A percentile compares a stretch with the other conserved stretches of the same genome.
These are phyloP conservation scores for Colletotrichum graminicola DNA, from an alignment of 2,329 filamentous ascomycete genomes.

Conservation along the genomic window DNA sequence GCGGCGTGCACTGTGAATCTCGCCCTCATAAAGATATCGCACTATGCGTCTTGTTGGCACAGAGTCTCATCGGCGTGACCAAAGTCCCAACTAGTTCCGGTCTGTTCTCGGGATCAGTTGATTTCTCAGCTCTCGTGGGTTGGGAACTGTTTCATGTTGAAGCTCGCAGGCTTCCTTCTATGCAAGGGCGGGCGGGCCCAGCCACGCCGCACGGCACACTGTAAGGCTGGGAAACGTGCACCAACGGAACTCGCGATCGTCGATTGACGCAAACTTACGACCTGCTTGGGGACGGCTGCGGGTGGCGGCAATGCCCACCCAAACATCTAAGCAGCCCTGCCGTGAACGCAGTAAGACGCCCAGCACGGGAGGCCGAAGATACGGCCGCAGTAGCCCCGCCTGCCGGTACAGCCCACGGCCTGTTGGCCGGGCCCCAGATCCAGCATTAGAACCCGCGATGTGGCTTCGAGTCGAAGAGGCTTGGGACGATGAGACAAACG, in stretches of 20 bases:
- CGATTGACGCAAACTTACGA: neutral
- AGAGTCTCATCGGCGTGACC: neutral
- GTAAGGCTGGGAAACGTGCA: neutral
- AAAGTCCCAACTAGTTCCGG: neutral
- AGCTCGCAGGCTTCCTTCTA: neutral
- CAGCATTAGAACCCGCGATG: neutral
- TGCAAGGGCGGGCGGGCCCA: neutral
- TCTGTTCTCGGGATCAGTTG: neutral
- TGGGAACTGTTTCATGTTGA: neutral
- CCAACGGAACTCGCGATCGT: neutral
- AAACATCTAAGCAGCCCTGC: neutral
- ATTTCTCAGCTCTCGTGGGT: neutral
- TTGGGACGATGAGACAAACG: neutral
- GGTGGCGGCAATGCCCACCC: neutral
- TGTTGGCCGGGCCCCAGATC: neutral
- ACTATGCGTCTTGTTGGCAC: neutral
- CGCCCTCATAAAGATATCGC: neutral
- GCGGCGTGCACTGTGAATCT: neutral
- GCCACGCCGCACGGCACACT: neutral
- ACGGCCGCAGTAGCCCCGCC: conserved; percentile 11
- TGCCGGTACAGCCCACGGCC: conserved; percentile 3
- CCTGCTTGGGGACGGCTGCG: neutral
- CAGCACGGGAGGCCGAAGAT: neutral
- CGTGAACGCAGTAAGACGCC: neutral
- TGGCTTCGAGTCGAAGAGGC: conserved; percentile 8